These are phyloP conservation scores for Chrysosporium queenslandicum DNA, from an alignment of 2,329 filamentous ascomycete species.

Conservation along the genomic window DNA sequence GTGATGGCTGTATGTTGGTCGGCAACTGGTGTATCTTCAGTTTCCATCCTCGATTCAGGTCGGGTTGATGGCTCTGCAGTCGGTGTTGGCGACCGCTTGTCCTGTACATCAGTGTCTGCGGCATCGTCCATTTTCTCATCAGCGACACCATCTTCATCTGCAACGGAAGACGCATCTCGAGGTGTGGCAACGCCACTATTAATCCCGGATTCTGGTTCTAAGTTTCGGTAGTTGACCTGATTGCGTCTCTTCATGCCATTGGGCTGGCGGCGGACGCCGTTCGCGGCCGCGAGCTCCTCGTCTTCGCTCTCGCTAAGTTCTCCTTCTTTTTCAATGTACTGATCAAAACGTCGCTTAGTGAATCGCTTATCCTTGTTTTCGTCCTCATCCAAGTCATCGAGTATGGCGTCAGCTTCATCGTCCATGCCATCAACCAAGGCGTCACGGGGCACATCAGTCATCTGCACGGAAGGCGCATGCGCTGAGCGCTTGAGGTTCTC, in stretches of 20 bases:
- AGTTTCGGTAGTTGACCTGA: conserved; percentile 53
- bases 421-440: conserved; percentile 47
- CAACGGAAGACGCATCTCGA: conserved; percentile 33
- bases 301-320: conserved; percentile 85
- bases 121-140: conserved; percentile 37
- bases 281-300: conserved; percentile 60
- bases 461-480: conserved; percentile 53
- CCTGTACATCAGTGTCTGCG: conserved; percentile 28
- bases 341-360: conserved; percentile 74
- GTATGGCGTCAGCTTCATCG: conserved; percentile 54
- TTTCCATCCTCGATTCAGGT: conserved; percentile 19
- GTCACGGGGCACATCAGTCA: conserved; percentile 53
- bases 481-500: conserved; percentile 57
- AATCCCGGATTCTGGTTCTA: conserved; percentile 46
- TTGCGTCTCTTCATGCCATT: conserved; percentile 43
- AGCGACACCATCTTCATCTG: conserved; percentile 37
- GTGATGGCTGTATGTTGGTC: conserved; percentile 24
- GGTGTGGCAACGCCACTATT: conserved; percentile 44
- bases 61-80: conserved; percentile 22
- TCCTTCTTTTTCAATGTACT: conserved; percentile 62
- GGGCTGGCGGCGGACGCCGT: conserved; percentile 57
- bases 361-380: conserved; percentile 73
- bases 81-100: conserved; percentile 25
- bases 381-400: conserved; percentile 69
- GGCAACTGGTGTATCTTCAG: conserved; percentile 26